These are phyloP conservation scores for Fusarium sp. DNA, from an alignment of 2,329 filamentous ascomycete genomes.

Conservation along the genomic window DNA sequence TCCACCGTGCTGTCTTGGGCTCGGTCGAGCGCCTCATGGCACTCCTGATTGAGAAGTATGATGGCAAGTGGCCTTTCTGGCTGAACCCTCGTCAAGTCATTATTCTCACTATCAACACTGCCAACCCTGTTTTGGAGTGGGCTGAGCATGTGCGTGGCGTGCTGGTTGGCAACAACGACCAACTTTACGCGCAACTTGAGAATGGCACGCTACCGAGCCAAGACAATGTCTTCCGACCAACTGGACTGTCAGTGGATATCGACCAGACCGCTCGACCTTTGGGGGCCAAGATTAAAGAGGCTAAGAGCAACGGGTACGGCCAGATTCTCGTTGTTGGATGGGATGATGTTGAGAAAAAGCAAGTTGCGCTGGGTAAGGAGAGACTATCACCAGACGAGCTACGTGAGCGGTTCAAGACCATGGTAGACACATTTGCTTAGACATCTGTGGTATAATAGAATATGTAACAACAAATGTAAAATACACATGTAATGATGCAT, in stretches of 20 bases:
- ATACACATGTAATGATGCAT: slow-evolving; percentile 13
- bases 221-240: slow-evolving; percentile 66
- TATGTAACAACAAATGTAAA: slow-evolving; percentile 15
- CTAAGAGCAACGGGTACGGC: slow-evolving; percentile 79
- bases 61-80: slow-evolving; percentile 89
- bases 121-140: slow-evolving; percentile 65
- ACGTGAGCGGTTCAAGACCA: slow-evolving; percentile 59
- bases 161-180: slow-evolving; percentile 61
- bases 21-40: slow-evolving; percentile 89
- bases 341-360: slow-evolving; percentile 69
- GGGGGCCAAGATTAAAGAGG: slow-evolving; percentile 77
- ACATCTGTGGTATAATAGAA: slow-evolving; percentile 9
- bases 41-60: slow-evolving; percentile 84
- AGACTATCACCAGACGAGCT: slow-evolving; percentile 61
- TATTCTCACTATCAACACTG: slow-evolving; percentile 78
- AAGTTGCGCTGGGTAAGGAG: slow-evolving; percentile 62
- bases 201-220: slow-evolving; percentile 49
- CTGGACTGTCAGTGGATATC: slow-evolving; percentile 75
- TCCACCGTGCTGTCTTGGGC: slow-evolving; percentile 87
- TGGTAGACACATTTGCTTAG: slow-evolving; percentile 64
- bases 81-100: slow-evolving; percentile 83
- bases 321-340: slow-evolving; percentile 80
- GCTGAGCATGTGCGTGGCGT: slow-evolving; percentile 63
- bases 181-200: slow-evolving; percentile 53
- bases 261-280: slow-evolving; percentile 74